Evolutionary conservation across 2,329 filamentous ascomycete species (phyloP).

Genomic region (Fusarium azukiicola): DNA sequence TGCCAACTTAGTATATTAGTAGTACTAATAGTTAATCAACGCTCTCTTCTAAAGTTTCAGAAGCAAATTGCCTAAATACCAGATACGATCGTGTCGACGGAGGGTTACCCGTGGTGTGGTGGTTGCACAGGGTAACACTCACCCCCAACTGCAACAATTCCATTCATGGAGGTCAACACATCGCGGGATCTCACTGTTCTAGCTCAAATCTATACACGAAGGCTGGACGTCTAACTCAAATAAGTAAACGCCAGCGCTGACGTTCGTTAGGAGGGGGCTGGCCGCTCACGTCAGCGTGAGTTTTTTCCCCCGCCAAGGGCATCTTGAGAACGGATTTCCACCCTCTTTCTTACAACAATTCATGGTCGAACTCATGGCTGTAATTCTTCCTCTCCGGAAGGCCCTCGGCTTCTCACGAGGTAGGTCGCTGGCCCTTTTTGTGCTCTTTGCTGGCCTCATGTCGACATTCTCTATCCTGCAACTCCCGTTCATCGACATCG

Average conservation of each 20-base stretch:
- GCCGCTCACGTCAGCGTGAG: background rate
- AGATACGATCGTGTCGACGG: no score
- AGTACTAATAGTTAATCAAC: no score
- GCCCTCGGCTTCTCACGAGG: slow-evolving; percentile 23
- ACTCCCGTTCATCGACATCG: slow-evolving; percentile 24
- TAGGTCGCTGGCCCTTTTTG: background rate
- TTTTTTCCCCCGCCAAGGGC: background rate
- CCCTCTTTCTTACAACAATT: background rate
- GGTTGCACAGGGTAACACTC: no score
- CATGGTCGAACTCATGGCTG: background rate
- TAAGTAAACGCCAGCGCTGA: background rate
- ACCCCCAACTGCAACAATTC: no score
- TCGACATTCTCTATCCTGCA: slow-evolving; percentile 33
- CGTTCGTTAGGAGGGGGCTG: background rate
- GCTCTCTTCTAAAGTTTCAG: no score
- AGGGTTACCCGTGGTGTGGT: no score
- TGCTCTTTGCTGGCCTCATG: background rate
- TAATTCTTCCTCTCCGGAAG: slow-evolving; percentile 9
- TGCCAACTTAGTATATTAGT: no score
- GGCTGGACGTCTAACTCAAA: background rate
- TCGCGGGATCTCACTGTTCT: no score
- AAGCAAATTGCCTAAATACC: no score
- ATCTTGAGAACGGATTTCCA: background rate
- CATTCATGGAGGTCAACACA: no score
- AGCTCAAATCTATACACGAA: no score